Conservation (phyloP, 495 filamentous ascomycete genomes). For the Podospora comata region DNA sequence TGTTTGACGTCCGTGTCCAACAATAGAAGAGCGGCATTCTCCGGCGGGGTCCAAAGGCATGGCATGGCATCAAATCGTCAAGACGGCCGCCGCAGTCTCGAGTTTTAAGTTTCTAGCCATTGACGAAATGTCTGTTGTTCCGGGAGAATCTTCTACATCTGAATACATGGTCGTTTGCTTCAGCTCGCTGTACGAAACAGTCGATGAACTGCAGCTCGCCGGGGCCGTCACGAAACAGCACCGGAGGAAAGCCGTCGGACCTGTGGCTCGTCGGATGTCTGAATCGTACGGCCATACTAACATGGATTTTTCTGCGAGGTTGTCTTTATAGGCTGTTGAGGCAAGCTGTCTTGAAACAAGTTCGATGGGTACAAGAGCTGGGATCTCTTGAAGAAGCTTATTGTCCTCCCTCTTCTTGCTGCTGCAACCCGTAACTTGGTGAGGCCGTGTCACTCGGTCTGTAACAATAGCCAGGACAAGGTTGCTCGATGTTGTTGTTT, state of each 20-base stretch:
- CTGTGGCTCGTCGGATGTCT: conserved; percentile 10
- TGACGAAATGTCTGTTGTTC: conserved; percentile 1
- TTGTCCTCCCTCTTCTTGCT: neutral
- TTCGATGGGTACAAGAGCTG: conserved; percentile 1
- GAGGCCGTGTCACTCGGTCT: conserved; percentile 15
- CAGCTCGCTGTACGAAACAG: neutral
- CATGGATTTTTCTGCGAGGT: neutral
- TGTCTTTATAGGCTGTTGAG: conserved; percentile 10
- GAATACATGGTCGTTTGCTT: neutral
- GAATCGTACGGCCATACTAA: conserved; percentile 11
- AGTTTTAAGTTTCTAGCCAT: conserved; percentile 4
- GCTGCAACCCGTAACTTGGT: conserved; percentile 9
- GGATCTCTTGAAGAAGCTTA: neutral
- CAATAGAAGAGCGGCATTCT: conserved; percentile 1
- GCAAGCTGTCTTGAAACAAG: conserved; percentile 6
- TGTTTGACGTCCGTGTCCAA: neutral
- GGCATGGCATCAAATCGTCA: neutral
- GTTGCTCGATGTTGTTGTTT: neutral
- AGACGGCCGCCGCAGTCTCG: neutral
- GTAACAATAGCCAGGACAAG: neutral
- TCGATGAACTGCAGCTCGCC: conserved; percentile 7
- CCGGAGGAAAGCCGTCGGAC: neutral
- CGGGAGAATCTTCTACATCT: neutral
- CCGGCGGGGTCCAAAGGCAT: neutral
- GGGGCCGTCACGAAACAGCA: neutral